These are phyloP conservation scores for Blepharisma japonicum DNA, from an alignment of 73 alveolate genomes.

Conservation along the genomic window DNA sequence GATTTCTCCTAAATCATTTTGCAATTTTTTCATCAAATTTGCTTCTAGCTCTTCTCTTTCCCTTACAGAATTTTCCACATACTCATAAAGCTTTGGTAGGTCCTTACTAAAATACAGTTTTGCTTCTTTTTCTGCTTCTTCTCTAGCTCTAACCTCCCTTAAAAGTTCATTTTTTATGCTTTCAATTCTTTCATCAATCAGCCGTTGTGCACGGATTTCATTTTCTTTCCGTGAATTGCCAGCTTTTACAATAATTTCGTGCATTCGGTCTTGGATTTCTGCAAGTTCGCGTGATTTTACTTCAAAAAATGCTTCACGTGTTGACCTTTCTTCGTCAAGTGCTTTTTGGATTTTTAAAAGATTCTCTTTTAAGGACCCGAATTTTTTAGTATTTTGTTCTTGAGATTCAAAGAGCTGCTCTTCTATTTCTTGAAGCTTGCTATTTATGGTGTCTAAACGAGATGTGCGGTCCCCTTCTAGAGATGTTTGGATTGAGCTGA, in stretches of 20 bases:
- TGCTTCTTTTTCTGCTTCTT: constrained; percentile 43
- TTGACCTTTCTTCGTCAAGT: constrained; percentile 44
- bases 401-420: constrained; percentile 33
- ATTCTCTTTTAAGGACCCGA: constrained; percentile 37
- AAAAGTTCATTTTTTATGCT: constrained; percentile 33
- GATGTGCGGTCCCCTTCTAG: constrained; percentile 24
- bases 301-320: constrained; percentile 39
- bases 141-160: constrained; percentile 44
- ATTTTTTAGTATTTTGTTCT: constrained; percentile 37
- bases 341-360: constrained; percentile 32
- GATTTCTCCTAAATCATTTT: constrained; percentile 56
- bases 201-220: constrained; percentile 27
- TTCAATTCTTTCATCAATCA: constrained; percentile 40
- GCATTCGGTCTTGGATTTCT: constrained; percentile 30
- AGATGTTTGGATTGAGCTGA: constrained; percentile 10
- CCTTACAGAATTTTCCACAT: constrained; percentile 47
- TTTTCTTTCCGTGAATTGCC: constrained; percentile 38
- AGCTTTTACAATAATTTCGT: constrained; percentile 35
- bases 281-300: constrained; percentile 37
- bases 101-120: constrained; percentile 59
- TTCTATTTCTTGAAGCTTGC: constrained; percentile 32
- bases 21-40: constrained; percentile 45
- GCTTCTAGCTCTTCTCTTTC: constrained; percentile 66
- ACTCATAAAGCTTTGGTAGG: constrained; percentile 72
- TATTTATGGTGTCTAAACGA: constrained; percentile 33